Conservation (phyloP, 352 stramenopile species). For the Phytophthora capsici region DNA sequence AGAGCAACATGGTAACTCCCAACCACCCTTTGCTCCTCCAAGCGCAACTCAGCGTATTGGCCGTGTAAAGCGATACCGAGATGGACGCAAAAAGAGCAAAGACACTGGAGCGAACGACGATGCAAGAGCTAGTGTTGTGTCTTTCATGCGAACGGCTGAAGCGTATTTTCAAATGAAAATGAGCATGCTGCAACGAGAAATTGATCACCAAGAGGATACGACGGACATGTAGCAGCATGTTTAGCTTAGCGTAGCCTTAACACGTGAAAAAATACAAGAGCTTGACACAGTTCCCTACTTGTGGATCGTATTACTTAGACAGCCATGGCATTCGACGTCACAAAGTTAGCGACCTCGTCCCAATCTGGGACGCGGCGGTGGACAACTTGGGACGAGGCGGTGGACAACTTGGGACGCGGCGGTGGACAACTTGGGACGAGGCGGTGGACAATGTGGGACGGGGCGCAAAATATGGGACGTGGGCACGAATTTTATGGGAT, state of each 20-base stretch:
- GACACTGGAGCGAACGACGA: not conserved
- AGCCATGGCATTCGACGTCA: conserved; percentile 2
- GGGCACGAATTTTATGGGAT: too few relatives aligned
- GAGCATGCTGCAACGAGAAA: not conserved
- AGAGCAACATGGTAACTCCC: too few relatives aligned
- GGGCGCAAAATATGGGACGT: conserved; percentile 5
- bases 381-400: not conserved
- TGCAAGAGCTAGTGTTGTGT: not conserved
- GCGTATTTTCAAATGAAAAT: conserved; percentile 8
- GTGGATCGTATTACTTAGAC: too few relatives aligned
- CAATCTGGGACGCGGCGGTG: not conserved
- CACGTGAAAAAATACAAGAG: too few relatives aligned
- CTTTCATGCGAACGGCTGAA: conserved; percentile 18
- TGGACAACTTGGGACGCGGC: not conserved
- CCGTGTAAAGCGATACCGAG: not conserved
- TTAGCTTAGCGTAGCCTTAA: too few relatives aligned
- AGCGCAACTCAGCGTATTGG: not conserved
- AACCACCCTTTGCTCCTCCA: too few relatives aligned
- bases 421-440: not conserved
- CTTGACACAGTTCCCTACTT: too few relatives aligned
- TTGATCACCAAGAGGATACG: too few relatives aligned
- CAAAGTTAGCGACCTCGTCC: conserved; percentile 5
- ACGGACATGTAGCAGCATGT: too few relatives aligned
- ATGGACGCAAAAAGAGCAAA: conserved; percentile 5
- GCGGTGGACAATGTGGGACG: too few relatives aligned